These are phyloP conservation scores for Termitomyces sp. DNA, from an alignment of 768 basidiomycete species.

Conservation along the genomic window DNA sequence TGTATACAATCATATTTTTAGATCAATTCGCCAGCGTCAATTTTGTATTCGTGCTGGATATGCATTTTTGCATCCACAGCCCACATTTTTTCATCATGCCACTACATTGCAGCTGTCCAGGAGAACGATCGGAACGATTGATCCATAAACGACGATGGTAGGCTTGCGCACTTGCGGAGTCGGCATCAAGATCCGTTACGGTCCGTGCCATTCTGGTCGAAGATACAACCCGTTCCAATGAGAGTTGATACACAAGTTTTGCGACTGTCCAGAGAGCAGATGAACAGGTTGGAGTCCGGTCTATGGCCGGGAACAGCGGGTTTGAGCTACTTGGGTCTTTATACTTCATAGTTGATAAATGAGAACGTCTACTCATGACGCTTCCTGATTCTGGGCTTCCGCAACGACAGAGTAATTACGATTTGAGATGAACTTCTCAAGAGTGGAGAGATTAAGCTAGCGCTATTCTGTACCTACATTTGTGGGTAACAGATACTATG, in stretches of 20 bases:
- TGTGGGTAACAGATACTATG: background rate
- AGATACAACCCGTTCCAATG: background rate
- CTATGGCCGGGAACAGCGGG: background rate
- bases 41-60: background rate
- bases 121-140: background rate
- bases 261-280: background rate
- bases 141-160: background rate
- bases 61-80: too few relatives aligned
- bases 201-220: background rate
- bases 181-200: background rate
- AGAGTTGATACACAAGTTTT: background rate
- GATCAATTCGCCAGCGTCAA: background rate
- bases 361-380: background rate
- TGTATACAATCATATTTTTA: background rate
- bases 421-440: background rate
- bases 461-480: background rate
- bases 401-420: background rate
- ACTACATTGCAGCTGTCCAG: too few relatives aligned
- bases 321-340: background rate
- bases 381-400: background rate
- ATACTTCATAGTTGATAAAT: background rate
- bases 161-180: background rate
- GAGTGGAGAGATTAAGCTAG: background rate
- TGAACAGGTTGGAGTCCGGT: background rate
- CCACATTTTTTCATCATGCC: background rate